Evolutionary conservation across 148 eudicot genomes (phyloP), one percentile per base, ranked within the genome.

Genomic region (Camellia japonica): DNA sequence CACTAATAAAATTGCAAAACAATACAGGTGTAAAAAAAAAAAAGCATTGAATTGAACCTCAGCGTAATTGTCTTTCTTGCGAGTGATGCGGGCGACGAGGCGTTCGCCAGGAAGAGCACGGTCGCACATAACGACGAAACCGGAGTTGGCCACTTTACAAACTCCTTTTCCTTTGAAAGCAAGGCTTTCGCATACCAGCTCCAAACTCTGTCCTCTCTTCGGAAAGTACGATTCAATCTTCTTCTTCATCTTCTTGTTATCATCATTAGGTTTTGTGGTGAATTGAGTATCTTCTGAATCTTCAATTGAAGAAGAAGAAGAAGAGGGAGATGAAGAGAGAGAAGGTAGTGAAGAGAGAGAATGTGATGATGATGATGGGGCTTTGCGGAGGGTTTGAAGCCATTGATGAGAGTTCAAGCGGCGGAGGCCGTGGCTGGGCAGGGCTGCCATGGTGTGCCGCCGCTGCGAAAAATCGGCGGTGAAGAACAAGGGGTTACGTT

Each of bases 101-200:
- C 92, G 90, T 67, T 96, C 99, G 7, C 99, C 99, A 7, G 99
- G 99, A 67, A 96, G 88, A 19, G 93, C 98, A 16, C 99, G 93
- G 80, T 96, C 99, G 82, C 98, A 93, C 97, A 96, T 90, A 55
- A 93, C 85, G 51, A 96, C 91, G 79, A 87, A 96, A 3, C 99
- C 99, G 63, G 95, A 86, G 0, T 87, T 93, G 14, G 88, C 84
- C 63, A 89, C 97, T 77, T 90, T 94, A 59, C 99, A 96, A 51
- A 96, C 62, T 23, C 99, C 98, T 79, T 93, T 96, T 9, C 97
- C 98, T 76, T 90, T 93, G 79, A 91, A 96, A 1, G 86, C 99
- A 76, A 96, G 80, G 77, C 87, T 81, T 61, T 93, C 97, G 65
- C 99, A 95, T 1, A 86, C 93, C 7, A 92, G 85, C 78, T 96